phyloP scores from a whole-genome alignment of 179 eudicot genomes.

The Drosera spatulata region DNA sequence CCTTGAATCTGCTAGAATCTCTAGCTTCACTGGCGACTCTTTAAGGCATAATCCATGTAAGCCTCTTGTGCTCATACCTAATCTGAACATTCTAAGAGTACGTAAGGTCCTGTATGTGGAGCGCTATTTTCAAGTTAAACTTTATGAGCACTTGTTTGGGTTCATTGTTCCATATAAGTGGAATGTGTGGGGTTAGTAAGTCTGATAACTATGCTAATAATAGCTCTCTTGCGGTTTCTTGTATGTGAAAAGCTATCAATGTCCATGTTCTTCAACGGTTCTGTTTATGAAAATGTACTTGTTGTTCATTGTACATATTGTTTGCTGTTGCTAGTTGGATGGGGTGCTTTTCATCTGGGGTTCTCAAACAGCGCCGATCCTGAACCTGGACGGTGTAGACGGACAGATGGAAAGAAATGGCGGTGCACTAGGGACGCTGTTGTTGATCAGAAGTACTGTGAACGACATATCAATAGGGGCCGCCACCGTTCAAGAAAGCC shows the following conservation, averaged over 20 bases:
- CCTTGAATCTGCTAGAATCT: conserved; percentile 49
- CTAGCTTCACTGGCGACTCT: conserved; percentile 27
- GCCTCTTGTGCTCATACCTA: conserved; percentile 6
- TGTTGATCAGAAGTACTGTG: conserved; percentile 81
- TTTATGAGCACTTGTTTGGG: too few relatives aligned
- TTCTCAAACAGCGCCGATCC: conserved; percentile 65
- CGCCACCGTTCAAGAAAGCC: conserved; percentile 99
- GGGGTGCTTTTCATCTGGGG: conserved; percentile 75
- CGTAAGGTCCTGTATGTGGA: too few relatives aligned
- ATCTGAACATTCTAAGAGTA: too few relatives aligned
- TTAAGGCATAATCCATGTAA: conserved; percentile 50
- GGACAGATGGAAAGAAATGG: conserved; percentile 97
- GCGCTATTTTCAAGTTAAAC: too few relatives aligned
- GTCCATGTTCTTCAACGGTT: too few relatives aligned
- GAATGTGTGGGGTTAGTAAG: too few relatives aligned
- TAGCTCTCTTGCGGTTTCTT: too few relatives aligned
- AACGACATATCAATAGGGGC: conserved; percentile 75
- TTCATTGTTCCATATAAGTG: too few relatives aligned
- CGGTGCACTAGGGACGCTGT: conserved; percentile 87
- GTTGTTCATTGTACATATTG: too few relatives aligned
- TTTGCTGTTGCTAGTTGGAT: conserved; percentile 37
- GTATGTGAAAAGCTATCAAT: too few relatives aligned
- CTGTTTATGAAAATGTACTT: too few relatives aligned
- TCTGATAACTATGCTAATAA: too few relatives aligned
- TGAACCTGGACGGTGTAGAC: conserved; percentile 84